phyloP scores from a whole-genome alignment of 139 green algal species.

The Coelastrella sp. region DNA sequence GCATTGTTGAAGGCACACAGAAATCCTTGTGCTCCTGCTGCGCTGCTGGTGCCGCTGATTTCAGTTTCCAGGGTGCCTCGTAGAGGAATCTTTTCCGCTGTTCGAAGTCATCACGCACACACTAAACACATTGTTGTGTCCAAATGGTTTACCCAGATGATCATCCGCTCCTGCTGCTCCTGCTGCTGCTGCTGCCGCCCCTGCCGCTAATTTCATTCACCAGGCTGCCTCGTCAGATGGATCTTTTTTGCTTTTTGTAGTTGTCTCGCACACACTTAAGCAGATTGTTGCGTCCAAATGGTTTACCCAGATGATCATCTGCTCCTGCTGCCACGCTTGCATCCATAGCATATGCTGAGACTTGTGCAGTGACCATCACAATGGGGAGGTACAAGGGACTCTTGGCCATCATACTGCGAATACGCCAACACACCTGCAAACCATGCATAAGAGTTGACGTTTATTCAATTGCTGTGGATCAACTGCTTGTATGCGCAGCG shows the following conservation, averaged over 20 bases:
- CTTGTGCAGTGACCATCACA: constrained; percentile 38
- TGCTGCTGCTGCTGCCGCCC: not conserved
- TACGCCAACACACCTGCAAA: constrained; percentile 7
- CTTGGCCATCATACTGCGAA: too few species aligned
- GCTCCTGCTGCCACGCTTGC: constrained; percentile 9
- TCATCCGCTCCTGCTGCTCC: not conserved
- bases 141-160: constrained; percentile 29
- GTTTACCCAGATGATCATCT: constrained; percentile 31
- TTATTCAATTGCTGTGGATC: not conserved
- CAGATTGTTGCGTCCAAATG: constrained; percentile 9
- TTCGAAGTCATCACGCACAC: not conserved
- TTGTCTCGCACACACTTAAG: not conserved
- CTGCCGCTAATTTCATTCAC: not conserved
- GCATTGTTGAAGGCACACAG: too few species aligned
- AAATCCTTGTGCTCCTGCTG: too few species aligned
- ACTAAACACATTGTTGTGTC: not conserved
- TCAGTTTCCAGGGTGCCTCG: not conserved
- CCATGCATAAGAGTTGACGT: not conserved
- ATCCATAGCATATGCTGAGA: not conserved
- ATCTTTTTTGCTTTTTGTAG: not conserved
- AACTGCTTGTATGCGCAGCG: not conserved
- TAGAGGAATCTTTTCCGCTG: not conserved
- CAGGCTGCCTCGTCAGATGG: not conserved
- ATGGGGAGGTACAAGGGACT: not conserved
- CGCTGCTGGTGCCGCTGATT: too few species aligned